phyloP scores from a whole-genome alignment of 2,329 filamentous ascomycete genomes.

The Rugonectria rugulosa region DNA sequence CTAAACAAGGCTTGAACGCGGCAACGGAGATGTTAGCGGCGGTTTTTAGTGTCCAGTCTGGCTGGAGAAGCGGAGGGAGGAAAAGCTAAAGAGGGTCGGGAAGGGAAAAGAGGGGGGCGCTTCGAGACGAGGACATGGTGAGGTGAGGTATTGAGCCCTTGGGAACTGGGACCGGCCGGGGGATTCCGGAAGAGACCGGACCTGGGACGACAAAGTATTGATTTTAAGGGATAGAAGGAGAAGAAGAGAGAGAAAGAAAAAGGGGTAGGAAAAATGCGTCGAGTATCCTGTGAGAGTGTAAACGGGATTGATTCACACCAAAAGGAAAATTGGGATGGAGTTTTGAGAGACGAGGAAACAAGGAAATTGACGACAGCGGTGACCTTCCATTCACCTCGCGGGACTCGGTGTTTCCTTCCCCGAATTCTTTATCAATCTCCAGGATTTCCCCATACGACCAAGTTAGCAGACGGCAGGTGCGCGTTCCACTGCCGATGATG shows the following conservation, averaged over 20 bases:
- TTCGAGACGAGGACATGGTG: conserved; percentile 24
- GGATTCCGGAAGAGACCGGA: conserved; percentile 35
- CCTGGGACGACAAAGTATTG: conserved; percentile 13
- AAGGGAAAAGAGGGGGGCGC: conserved; percentile 23
- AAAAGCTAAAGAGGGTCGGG: conserved; percentile 8
- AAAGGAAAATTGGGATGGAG: neutral
- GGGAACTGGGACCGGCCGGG: conserved; percentile 12
- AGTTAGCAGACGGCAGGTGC: neutral
- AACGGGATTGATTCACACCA: neutral
- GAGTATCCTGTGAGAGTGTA: neutral
- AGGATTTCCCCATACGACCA: neutral
- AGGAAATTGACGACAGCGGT: conserved; percentile 1
- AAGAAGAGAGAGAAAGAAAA: neutral
- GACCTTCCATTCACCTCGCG: neutral
- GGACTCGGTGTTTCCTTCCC: conserved; percentile 5
- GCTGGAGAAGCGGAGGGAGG: conserved; percentile 34
- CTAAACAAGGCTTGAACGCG: conserved; percentile 19
- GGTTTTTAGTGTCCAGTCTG: neutral
- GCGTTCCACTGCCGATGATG: conserved; percentile 1
- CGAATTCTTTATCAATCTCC: conserved; percentile 5
- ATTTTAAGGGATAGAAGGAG: conserved; percentile 15
- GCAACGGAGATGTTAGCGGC: conserved; percentile 25
- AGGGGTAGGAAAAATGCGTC: neutral
- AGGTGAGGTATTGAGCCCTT: neutral
- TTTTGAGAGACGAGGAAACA: neutral